phyloP scores from a whole-genome alignment of 2,329 filamentous ascomycete species.

The Apiospora koreana region DNA sequence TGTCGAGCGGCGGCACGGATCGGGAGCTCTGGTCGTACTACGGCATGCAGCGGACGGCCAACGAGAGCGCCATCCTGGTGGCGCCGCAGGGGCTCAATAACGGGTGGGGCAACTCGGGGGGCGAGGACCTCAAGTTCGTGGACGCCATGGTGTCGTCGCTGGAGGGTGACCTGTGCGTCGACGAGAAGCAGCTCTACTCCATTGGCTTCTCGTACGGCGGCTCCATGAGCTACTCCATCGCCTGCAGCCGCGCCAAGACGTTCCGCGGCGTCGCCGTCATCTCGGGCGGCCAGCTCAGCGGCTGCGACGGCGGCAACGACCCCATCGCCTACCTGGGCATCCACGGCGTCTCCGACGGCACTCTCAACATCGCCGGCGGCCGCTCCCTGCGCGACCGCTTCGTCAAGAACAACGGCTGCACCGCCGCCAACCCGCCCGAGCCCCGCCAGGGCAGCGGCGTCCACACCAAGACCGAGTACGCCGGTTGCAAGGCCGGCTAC shows the following conservation, averaged over 20 bases:
- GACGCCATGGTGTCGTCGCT: constrained; percentile 32
- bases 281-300: constrained; percentile 12
- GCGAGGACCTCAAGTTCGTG: constrained; percentile 38
- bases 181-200: constrained; percentile 35
- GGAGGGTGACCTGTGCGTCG: constrained; percentile 36
- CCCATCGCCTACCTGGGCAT: constrained; percentile 13
- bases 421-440: constrained; percentile 19
- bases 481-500: constrained; percentile 31
- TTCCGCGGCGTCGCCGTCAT: constrained; percentile 14
- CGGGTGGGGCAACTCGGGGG: constrained; percentile 38
- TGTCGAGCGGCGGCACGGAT: constrained; percentile 12
- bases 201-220: constrained; percentile 23
- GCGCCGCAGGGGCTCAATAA: constrained; percentile 35
- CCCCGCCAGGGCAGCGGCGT: constrained; percentile 22
- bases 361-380: constrained; percentile 21
- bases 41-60: constrained; percentile 18
- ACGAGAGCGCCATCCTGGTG: constrained; percentile 34
- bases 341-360: constrained; percentile 13
- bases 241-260: constrained; percentile 12
- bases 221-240: constrained; percentile 13
- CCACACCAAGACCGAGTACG: constrained; percentile 24
- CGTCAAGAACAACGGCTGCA: constrained; percentile 38
- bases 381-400: constrained; percentile 37
- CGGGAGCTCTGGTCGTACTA: constrained; percentile 12
- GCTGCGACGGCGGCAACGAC: constrained; percentile 10